A percentile compares a stretch with the other conserved stretches of the same genome.
Evolutionary conservation across 441 rosid genomes (phyloP).

Genomic region (Erodium trifolium): DNA sequence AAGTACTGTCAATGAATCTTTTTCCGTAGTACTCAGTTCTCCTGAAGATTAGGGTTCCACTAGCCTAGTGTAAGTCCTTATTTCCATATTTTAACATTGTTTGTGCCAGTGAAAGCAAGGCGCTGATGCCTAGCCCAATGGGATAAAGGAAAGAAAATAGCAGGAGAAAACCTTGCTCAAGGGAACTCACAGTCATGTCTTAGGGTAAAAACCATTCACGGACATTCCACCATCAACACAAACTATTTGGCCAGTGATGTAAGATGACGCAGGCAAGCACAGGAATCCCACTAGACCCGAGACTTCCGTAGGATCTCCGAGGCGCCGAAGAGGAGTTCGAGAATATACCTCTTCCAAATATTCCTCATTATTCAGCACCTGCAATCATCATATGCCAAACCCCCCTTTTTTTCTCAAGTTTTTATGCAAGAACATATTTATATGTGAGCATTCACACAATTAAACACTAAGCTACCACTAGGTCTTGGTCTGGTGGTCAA

Average conservation of each 20-base stretch:
- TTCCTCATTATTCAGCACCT: conserved; percentile 37
- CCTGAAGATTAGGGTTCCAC: background rate
- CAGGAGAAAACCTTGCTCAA: background rate
- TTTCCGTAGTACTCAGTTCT: background rate
- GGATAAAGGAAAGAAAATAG: background rate
- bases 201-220: conserved; percentile 35
- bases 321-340: conserved; percentile 43
- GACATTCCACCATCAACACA: conserved; percentile 54
- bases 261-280: conserved; percentile 46
- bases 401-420: background rate
- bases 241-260: conserved; percentile 47
- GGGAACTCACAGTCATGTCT: conserved; percentile 25
- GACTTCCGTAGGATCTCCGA: conserved; percentile 44
- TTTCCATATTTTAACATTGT: background rate
- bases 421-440: background rate
- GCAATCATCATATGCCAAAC: background rate
- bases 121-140: background rate
- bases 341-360: conserved; percentile 44
- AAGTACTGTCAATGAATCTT: background rate
- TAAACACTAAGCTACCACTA: background rate
- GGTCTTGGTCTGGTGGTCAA: too few relatives aligned
- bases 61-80: background rate
- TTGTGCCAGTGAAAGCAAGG: background rate
- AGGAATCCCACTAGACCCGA: conserved; percentile 44
- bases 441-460: background rate